Base-by-base conservation (phyloP, 2,329 filamentous ascomycete species). In the Alternaria conjuncta region DNA sequence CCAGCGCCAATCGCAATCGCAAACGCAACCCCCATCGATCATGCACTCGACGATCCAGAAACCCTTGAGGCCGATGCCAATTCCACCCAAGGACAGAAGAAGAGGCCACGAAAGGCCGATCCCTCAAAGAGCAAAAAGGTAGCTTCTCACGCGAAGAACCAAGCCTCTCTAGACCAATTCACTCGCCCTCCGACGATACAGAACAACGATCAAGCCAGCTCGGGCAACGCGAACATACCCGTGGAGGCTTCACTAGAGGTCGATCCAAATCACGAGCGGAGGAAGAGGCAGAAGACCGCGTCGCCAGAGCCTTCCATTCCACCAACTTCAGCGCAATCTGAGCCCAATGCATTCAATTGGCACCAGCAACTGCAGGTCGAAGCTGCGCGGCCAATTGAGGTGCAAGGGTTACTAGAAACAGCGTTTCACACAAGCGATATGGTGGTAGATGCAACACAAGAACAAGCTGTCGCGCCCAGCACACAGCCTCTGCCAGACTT, bases 221-320 rank as follows among this genome's bases (percentile, higher is more conserved):
- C 25, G 5, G 6, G 50, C 8, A 45, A 45, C 21, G 18, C 41
- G 11, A 55, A 30, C 18, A 41, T 43, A 10, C n/a, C 46, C 23
- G 59, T 56, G 23, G 71, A 60, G 13, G 49, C 61, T 13, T 70
- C 65, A 10, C 50, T 77, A 21, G 72, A 76, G 18, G 70, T 75
- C 43, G 76, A 81, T 7, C 63, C 70, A 15, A 77, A 79, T 50
- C 30, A 68, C 47, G 69, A 65, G 6, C 72, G 76, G 15, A 75
- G 75, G 45, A 83, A 83, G 65, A 74, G 81, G 43, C 75, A 76
- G 46, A 81, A 78, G 56, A 82, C 80, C 1, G 65, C 64, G 12
- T 78, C 78, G 1, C 78, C 78, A 15, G 18, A 51, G 6, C 65
- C 65, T 25, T 13, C 25, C 15, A 32, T 26, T n/a, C 10, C 47